Evolutionary conservation across 179 eudicot genomes (phyloP), one percentile per base, ranked within the genome.

Genomic region (Silene noctiflora): DNA sequence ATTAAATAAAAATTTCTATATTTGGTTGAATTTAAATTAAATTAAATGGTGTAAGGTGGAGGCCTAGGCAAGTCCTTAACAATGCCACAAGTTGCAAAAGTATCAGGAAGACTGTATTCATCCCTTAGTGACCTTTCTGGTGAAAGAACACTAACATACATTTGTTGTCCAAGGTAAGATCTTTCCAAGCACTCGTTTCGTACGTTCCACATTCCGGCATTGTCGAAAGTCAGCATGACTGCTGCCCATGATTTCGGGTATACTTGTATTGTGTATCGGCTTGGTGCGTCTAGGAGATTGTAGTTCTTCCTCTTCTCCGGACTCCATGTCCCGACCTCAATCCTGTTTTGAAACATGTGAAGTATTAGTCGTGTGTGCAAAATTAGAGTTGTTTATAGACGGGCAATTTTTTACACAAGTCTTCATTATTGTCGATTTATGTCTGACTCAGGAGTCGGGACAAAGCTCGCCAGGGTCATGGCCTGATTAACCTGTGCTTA

Each of bases 181-280:
- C 86, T 83, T 63, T 88, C 90, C 6, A 75, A 20, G 2, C 60
- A 3, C 39, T 76, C 78, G 0, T 86, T 82, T 71, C 91, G 84
- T 62, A 90, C 4, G 68, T 80, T 84, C 93, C 93, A 89, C 89
- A 90, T 86, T 4, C 94, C 94, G 0, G 88, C 85, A 44, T 90
- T 90, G 78, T 90, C 91, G 22, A 88, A 79, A n/a, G 91, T 84
- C 4, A 81, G 21, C 88, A 90, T 79, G 16, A 90, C 75, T 1
- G 91, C 94, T 31, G 89, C 87, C 94, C 94, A 90, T 60, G 86
- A 81, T 22, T 82, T 81, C 0, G 94, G 94, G 82, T 90, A 88
- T n/a, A 90, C 94, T 73, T 89, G 93, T 73, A 89, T 81, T 1
- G 91, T 86, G 82, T 86, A 61, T 67, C 91, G 80, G 76, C 86